Conservation (phyloP, 2,329 filamentous ascomycete species). For the Dendrostoma leiphaemia region DNA sequence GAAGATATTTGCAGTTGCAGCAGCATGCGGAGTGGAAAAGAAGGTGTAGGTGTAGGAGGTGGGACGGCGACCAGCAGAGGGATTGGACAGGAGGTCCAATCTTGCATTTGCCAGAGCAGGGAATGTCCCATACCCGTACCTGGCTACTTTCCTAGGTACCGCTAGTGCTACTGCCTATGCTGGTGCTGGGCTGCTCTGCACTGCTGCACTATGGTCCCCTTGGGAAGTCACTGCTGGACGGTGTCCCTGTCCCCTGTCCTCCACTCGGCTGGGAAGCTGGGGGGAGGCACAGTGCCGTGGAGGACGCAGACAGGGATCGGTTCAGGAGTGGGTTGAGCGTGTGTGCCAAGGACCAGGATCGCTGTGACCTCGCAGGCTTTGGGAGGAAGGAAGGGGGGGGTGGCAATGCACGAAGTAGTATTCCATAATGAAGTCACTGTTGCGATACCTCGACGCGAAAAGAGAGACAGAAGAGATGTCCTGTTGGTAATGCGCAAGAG, state of each 20-base stretch:
- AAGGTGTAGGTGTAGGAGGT: slow-evolving; percentile 41
- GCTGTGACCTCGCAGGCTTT: not conserved
- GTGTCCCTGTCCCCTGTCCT: not conserved
- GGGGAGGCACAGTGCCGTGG: slow-evolving; percentile 1
- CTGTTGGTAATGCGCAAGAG: no score
- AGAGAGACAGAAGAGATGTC: no score
- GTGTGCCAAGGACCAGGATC: slow-evolving; percentile 16
- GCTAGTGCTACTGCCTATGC: not conserved
- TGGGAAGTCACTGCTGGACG: not conserved
- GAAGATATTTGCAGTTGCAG: slow-evolving; percentile 46
- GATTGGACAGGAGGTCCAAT: slow-evolving; percentile 15
- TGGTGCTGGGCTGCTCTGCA: not conserved
- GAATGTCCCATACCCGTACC: slow-evolving; percentile 4
- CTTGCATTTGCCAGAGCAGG: slow-evolving; percentile 1
- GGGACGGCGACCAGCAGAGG: slow-evolving; percentile 18
- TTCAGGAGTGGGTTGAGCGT: slow-evolving; percentile 3
- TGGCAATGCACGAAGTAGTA: no score
- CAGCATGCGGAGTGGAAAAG: slow-evolving; percentile 52
- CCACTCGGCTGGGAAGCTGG: no score
- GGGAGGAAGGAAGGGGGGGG: not conserved
- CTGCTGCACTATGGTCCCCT: no score
- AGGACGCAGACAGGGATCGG: slow-evolving; percentile 1
- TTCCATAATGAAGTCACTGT: no score
- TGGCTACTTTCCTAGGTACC: no score
- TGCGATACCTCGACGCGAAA: not conserved